These are phyloP conservation scores for Byssochlamys sp. DNA, from an alignment of 2,329 filamentous ascomycete species.

Conservation along the genomic window DNA sequence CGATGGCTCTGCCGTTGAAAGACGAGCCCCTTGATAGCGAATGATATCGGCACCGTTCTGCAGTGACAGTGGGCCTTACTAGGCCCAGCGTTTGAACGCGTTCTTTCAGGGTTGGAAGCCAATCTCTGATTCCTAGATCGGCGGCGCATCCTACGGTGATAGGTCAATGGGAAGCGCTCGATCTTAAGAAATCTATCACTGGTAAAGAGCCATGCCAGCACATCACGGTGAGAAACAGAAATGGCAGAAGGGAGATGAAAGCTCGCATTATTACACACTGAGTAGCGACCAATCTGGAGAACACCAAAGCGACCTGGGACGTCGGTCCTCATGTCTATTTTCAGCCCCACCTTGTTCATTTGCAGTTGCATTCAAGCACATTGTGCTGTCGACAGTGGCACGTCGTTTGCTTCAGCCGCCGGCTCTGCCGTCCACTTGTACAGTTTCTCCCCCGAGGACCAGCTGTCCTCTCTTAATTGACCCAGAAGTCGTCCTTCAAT, in stretches of 20 bases:
- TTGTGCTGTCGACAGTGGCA: constrained; percentile 1
- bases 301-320: not conserved
- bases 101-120: constrained; percentile 10
- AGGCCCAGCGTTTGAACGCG: constrained; percentile 5
- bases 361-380: constrained; percentile 2
- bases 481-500: not conserved
- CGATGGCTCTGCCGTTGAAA: constrained; percentile 6
- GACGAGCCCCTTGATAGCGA: constrained; percentile 5
- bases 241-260: constrained; percentile 3
- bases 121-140: constrained; percentile 26
- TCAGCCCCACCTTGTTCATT: not conserved
- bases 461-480: constrained; percentile 1
- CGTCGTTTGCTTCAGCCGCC: constrained; percentile 1
- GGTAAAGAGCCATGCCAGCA: constrained; percentile 78
- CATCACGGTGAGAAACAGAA: constrained; percentile 47
- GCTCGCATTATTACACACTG: not conserved
- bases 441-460: not conserved
- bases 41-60: constrained; percentile 13
- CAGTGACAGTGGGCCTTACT: constrained; percentile 12
- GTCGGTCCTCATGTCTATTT: constrained; percentile 1
- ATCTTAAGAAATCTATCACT: constrained; percentile 61
- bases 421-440: constrained; percentile 4
- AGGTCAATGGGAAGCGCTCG: constrained; percentile 44
- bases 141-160: constrained; percentile 28
- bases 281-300: not conserved